These are phyloP conservation scores for Globisporangium radiosum DNA, from an alignment of 352 stramenopile species.

Conservation along the genomic window DNA sequence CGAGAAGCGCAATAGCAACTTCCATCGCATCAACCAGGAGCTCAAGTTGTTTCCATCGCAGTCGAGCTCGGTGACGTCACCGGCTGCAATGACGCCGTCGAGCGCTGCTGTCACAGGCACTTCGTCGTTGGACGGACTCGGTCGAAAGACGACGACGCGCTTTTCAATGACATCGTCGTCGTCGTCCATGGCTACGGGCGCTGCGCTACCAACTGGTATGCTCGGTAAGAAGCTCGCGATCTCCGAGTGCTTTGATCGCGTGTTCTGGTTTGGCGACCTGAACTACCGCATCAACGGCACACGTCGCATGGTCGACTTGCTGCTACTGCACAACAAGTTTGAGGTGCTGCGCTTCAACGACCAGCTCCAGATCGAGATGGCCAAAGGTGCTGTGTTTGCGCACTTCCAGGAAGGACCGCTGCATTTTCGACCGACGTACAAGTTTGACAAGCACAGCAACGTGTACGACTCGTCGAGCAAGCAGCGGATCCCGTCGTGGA, in stretches of 20 bases:
- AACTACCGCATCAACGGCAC: slow-evolving; percentile 93
- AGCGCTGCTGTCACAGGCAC: slow-evolving; percentile 1
- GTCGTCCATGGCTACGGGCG: too few relatives aligned
- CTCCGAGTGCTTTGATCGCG: slow-evolving; percentile 75
- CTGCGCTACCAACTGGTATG: too few relatives aligned
- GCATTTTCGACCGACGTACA: slow-evolving; percentile 93
- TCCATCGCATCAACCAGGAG: slow-evolving; percentile 79
- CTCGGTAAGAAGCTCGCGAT: slow-evolving; percentile 19
- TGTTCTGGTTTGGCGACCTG: slow-evolving; percentile 93
- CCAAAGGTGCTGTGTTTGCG: slow-evolving; percentile 74
- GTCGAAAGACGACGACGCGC: slow-evolving; percentile 19
- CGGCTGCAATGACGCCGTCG: not conserved
- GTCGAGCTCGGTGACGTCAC: not conserved
- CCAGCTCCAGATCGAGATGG: slow-evolving; percentile 85
- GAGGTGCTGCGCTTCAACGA: slow-evolving; percentile 86
- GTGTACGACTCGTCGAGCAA: slow-evolving; percentile 93
- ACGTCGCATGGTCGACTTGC: slow-evolving; percentile 79
- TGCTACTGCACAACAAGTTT: slow-evolving; percentile 66
- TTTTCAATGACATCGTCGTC: slow-evolving; percentile 21
- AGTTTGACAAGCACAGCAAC: slow-evolving; percentile 91
- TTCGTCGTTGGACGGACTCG: slow-evolving; percentile 20
- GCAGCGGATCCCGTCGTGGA: slow-evolving; percentile 93
- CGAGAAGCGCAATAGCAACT: slow-evolving; percentile 88
- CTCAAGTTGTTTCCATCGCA: slow-evolving; percentile 30
- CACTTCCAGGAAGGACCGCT: slow-evolving; percentile 89